Percentiles rank a stretch among this genome's conserved stretches.
Conservation (phyloP, 192 early-diverging fungal genomes). For the Linnemannia elongata region DNA sequence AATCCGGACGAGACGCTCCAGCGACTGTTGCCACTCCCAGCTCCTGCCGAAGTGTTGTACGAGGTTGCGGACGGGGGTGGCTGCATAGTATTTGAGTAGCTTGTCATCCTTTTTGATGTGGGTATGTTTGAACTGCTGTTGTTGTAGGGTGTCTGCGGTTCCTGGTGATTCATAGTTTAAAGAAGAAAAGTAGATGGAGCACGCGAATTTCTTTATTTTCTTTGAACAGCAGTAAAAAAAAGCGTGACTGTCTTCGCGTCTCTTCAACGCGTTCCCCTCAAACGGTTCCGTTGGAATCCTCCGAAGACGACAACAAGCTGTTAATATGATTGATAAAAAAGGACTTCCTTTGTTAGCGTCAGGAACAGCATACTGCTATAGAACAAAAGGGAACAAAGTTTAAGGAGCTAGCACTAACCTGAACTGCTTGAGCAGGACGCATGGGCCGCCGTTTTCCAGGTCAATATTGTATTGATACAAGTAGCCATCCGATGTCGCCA, state of each 20-base stretch:
- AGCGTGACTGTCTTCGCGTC: background rate
- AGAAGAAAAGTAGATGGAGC: background rate
- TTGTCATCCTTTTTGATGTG: conserved; percentile 1
- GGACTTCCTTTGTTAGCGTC: background rate
- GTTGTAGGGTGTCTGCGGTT: conserved; percentile 8
- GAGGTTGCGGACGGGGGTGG: conserved; percentile 1
- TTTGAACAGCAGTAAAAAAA: background rate
- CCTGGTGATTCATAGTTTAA: conserved; percentile 7
- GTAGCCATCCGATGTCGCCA: conserved; percentile 91
- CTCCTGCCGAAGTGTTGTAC: no score
- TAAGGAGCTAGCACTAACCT: conserved; percentile 53
- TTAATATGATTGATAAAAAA: background rate
- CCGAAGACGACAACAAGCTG: conserved; percentile 18
- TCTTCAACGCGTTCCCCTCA: background rate
- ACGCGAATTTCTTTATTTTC: conserved; percentile 21
- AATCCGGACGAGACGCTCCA: conserved; percentile 38
- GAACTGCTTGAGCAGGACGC: conserved; percentile 85
- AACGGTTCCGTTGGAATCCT: background rate
- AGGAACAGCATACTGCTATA: background rate
- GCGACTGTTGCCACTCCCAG: conserved; percentile 29
- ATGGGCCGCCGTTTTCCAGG: conserved; percentile 90
- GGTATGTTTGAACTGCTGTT: background rate
- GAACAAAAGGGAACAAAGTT: background rate
- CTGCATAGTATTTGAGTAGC: conserved; percentile 15
- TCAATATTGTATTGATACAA: conserved; percentile 94